These are phyloP conservation scores for Fagopyrum esculentum DNA, from an alignment of 148 eudicot species.

Conservation along the genomic window DNA sequence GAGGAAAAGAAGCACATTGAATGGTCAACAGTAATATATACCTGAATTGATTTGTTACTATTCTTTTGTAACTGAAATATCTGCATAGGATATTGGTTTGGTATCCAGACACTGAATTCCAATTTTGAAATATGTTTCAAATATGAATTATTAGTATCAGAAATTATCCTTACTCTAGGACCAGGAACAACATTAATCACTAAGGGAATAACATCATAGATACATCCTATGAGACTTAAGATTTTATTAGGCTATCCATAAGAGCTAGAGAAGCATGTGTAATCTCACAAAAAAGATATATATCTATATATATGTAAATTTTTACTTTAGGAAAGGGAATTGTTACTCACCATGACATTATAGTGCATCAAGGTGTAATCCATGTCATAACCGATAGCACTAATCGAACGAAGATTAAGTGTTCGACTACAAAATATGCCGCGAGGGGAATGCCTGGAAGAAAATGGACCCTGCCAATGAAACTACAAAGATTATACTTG, in stretches of 20 bases:
- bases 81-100: background rate
- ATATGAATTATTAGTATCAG: background rate
- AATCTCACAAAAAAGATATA: background rate
- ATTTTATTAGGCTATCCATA: background rate
- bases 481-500: conserved; percentile 7
- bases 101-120: background rate
- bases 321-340: background rate
- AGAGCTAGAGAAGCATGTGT: background rate
- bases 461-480: conserved; percentile 64
- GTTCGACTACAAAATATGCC: conserved; percentile 96
- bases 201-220: background rate
- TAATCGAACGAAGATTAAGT: conserved; percentile 83
- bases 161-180: background rate
- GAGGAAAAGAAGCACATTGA: background rate
- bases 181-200: background rate
- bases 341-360: conserved; percentile 65
- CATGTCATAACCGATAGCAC: conserved; percentile 98
- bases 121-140: background rate
- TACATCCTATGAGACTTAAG: background rate
- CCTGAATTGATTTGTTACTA: background rate
- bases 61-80: background rate
- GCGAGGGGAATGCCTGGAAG: conserved; percentile 73
- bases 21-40: background rate
- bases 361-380: conserved; percentile 97
- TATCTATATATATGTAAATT: background rate